Base-by-base conservation (phyloP, 2,329 filamentous ascomycete species). In the Paracorniculantispora psalliotae region DNA sequence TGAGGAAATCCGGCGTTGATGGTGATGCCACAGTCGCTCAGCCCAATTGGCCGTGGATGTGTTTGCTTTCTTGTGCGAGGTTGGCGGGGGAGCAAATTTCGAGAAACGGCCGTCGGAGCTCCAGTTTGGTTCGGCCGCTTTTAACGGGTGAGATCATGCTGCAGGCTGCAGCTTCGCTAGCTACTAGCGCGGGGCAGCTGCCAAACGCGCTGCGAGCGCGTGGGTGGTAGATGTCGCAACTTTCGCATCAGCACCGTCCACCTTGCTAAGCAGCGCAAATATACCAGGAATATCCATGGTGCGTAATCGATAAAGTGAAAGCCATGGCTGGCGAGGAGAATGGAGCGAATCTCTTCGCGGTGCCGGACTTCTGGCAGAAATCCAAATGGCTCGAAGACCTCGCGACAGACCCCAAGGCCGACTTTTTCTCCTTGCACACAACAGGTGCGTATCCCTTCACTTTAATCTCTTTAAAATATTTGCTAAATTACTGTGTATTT, bases 301-400 rank as follows among this genome's bases (percentile, higher is more conserved):
- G 17, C 28, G 37, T 28, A 39, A n/a, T n/a, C n/a, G 26, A 46
- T 59, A 41, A 55, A 52, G 21, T 17, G 21, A 19, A 41, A 23
- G 68, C 59, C 61, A 74, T 73, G 71, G 63, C 63, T 61, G 60
- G 74, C 61, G 70, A 78, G 56, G 71, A 77, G 61, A 74, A 79
- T 43, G 67, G 72, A 57, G 76, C 81, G 50, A 73, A 87, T 67
- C 79, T 86, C 33, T 90, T 90, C 67, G 79, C 81, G 41, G 83
- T 86, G 48, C 83, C 84, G 41, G 78, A 86, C 67, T 80, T 89
- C 61, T 84, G 81, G 79, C 76, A 75, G 58, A 73, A 78, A 26
- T 84, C 86, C 2, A 77, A 73, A 64, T 79, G 80, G 70, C 71
- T 82, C 39, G 71, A 77, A 8, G 62, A 68, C 49, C 33, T 67